phyloP scores from a whole-genome alignment of 331 rosid species.

The Malus hybrid region DNA sequence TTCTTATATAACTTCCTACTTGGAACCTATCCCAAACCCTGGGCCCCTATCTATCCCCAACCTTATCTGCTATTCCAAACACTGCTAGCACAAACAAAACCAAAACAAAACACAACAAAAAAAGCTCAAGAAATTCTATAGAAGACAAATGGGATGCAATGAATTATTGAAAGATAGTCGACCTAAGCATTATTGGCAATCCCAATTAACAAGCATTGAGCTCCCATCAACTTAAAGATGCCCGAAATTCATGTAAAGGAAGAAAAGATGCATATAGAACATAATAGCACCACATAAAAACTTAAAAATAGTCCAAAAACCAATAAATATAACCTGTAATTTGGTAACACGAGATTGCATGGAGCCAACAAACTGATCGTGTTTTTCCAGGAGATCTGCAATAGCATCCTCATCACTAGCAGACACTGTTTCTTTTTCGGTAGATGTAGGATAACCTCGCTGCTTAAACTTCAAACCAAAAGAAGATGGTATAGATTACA shows the following conservation, averaged over 20 bases:
- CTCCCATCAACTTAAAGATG: background rate
- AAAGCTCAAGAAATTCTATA: background rate
- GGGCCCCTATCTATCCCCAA: background rate
- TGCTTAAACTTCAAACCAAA: conserved; percentile 36
- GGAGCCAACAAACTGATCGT: conserved; percentile 69
- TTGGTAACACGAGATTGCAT: conserved; percentile 88
- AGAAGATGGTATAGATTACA: conserved; percentile 12
- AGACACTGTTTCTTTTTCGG: conserved; percentile 71
- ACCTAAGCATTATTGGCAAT: background rate
- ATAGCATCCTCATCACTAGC: conserved; percentile 83
- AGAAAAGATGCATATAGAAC: background rate
- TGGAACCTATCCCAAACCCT: background rate
- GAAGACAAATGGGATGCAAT: background rate
- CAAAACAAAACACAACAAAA: background rate
- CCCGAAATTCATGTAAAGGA: background rate
- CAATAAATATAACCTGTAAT: conserved; percentile 59
- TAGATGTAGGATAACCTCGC: conserved; percentile 58
- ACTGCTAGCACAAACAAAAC: background rate
- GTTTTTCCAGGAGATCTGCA: conserved; percentile 73
- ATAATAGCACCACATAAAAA: background rate
- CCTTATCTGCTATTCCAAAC: background rate
- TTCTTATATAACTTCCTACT: background rate
- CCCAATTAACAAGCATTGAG: background rate
- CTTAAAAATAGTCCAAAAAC: background rate
- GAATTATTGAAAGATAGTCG: background rate